These are phyloP conservation scores for Exidia glandulosa DNA, from an alignment of 768 basidiomycete genomes.

Conservation along the genomic window DNA sequence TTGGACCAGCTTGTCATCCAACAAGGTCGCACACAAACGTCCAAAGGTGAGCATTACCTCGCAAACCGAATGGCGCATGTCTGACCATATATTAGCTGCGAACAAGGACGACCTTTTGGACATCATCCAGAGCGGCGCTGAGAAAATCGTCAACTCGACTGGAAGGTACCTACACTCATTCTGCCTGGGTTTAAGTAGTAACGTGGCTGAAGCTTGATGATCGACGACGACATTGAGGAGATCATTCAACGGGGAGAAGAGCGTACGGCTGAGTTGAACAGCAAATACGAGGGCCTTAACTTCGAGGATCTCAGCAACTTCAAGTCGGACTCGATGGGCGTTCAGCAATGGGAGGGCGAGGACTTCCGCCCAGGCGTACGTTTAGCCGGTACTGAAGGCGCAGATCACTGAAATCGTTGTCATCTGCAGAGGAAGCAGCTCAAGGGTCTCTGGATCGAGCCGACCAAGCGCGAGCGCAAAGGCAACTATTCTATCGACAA, in stretches of 20 bases:
- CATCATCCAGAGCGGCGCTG: constrained; percentile 97
- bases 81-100: constrained; percentile 39
- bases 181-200: background rate
- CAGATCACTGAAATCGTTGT: background rate
- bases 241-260: constrained; percentile 90
- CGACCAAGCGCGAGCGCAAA: constrained; percentile 90
- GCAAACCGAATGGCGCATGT: too few relatives aligned
- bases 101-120: constrained; percentile 94
- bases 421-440: constrained; percentile 47
- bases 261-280: constrained; percentile 76
- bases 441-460: constrained; percentile 64
- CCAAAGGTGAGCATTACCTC: constrained; percentile 47
- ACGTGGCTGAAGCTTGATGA: constrained; percentile 51
- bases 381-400: constrained; percentile 1
- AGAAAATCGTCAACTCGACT: constrained; percentile 80
- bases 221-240: constrained; percentile 87
- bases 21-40: constrained; percentile 75
- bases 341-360: constrained; percentile 94
- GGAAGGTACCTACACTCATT: constrained; percentile 67
- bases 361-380: constrained; percentile 72
- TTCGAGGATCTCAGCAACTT: constrained; percentile 95
- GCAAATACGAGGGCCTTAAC: constrained; percentile 86
- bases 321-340: constrained; percentile 75
- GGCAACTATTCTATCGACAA: constrained; percentile 89
- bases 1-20: constrained; percentile 96